phyloP scores from a whole-genome alignment of 129 eudicot species.

The Helianthus annuus region HanXRQr2.0-SUNRISE NC_035436.2:57529767-57530266 shows the following conservation, averaged over 20 bases:
- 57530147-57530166: slow-evolving; percentile 9
- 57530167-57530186: not conserved
- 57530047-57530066: slow-evolving; percentile 76
- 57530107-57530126: slow-evolving; percentile 19
- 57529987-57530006: slow-evolving; percentile 79
- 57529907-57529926: slow-evolving; percentile 15
- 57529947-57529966: not conserved
- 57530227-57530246: not conserved
- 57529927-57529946: slow-evolving; percentile 20
- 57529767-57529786: slow-evolving; percentile 15
- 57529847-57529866: slow-evolving; percentile 16
- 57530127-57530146: not conserved
- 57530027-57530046: slow-evolving; percentile 69
- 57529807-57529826: slow-evolving; percentile 10
- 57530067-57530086: slow-evolving; percentile 86
- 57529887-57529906: slow-evolving; percentile 14
- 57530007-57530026: slow-evolving; percentile 65
- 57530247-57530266: not conserved
- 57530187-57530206: slow-evolving; percentile 5
- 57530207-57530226: not conserved
- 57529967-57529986: not conserved
- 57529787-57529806: not conserved
- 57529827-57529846: not conserved
- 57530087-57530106: slow-evolving; percentile 67
- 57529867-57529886: not conserved